phyloP scores from a whole-genome alignment of 106 monocot species.

The Allium sativum region DNA sequence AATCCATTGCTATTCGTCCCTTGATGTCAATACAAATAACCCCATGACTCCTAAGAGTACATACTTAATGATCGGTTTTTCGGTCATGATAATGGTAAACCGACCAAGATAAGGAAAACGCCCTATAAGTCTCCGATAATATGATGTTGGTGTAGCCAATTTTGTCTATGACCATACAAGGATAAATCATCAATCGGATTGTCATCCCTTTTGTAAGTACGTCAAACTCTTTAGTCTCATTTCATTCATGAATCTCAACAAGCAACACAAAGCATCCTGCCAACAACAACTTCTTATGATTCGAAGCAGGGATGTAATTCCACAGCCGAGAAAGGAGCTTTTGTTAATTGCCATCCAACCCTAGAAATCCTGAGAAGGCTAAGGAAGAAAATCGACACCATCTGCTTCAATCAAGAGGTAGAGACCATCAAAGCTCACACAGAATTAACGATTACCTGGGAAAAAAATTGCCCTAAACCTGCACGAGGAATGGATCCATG shows the following conservation, averaged over 20 bases:
- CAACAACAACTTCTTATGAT: no score
- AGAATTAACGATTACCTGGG: no score
- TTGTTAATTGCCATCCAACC: no score
- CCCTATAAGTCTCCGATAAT: conserved; percentile 54
- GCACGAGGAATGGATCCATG: no score
- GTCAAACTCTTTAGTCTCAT: conserved; percentile 54
- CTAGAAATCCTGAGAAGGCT: no score
- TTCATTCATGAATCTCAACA: conserved; percentile 59
- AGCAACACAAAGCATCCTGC: no score
- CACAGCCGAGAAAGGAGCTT: no score
- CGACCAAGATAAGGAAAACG: conserved; percentile 52
- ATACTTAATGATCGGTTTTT: conserved; percentile 51
- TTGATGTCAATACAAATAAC: conserved; percentile 64
- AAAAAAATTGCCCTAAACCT: no score
- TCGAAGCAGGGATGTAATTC: no score
- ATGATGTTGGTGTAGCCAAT: conserved; percentile 43
- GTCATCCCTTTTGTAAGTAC: conserved; percentile 77
- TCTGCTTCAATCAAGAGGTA: no score
- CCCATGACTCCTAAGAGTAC: conserved; percentile 53
- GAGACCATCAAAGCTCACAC: no score
- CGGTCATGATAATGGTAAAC: conserved; percentile 56
- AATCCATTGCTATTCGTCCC: conserved; percentile 25
- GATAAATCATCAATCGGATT: conserved; percentile 30
- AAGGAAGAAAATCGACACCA: no score
- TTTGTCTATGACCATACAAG: conserved; percentile 39